Percentiles rank a stretch among this genome's conserved stretches.
Conservation (phyloP, 2,329 filamentous ascomycete species). For the Stromatinia cepivora region DNA sequence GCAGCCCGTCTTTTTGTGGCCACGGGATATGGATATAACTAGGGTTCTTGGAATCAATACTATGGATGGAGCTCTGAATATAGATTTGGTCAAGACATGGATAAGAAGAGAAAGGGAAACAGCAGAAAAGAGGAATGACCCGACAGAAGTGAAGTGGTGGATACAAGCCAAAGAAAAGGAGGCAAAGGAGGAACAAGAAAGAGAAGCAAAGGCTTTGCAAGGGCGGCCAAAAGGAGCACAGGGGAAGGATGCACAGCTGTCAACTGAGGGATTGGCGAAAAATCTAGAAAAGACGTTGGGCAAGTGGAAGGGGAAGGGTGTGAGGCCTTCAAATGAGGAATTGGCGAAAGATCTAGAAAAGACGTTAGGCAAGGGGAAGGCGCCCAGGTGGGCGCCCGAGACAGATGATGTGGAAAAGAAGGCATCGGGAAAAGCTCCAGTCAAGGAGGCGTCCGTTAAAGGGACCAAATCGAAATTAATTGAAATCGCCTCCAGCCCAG, state of each 20-base stretch:
- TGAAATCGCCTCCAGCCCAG: too few relatives aligned
- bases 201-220: neutral
- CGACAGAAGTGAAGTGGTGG: slow-evolving; percentile 2
- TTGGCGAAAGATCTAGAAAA: too few relatives aligned
- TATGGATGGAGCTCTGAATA: neutral
- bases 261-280: neutral
- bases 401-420: too few relatives aligned
- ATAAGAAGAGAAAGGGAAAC: neutral
- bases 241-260: neutral
- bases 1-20: neutral
- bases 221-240: too few relatives aligned
- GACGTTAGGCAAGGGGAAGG: neutral
- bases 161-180: neutral
- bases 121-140: neutral
- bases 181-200: neutral
- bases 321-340: too few relatives aligned
- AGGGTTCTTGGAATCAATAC: slow-evolving; percentile 4
- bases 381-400: too few relatives aligned
- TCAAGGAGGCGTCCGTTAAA: too few relatives aligned
- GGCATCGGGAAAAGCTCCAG: too few relatives aligned
- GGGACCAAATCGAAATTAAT: too few relatives aligned
- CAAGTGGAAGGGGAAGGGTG: too few relatives aligned
- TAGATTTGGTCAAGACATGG: neutral
- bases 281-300: neutral
- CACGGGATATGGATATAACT: neutral